Percentiles rank a stretch among this genome's conserved stretches.
These are phyloP conservation scores for Heliosperma pusillum DNA, from an alignment of 148 eudicot genomes.

Conservation along the genomic window DNA sequence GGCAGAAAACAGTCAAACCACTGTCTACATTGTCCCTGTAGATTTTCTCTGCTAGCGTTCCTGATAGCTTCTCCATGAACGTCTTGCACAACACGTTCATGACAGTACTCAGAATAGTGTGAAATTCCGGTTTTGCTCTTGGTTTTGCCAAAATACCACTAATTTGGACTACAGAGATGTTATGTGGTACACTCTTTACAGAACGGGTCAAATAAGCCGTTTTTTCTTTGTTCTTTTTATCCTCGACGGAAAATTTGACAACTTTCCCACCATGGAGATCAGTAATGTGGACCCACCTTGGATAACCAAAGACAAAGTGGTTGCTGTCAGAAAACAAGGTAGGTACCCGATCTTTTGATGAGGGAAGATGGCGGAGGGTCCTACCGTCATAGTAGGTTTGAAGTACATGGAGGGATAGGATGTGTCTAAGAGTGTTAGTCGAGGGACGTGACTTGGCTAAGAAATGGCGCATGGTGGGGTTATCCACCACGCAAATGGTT, in stretches of 20 bases:
- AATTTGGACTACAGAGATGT: slow-evolving; percentile 53
- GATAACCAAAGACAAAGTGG: slow-evolving; percentile 28
- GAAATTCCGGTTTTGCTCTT: neutral
- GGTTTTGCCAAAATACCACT: slow-evolving; percentile 22
- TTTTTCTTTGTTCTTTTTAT: neutral
- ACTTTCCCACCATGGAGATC: slow-evolving; percentile 45
- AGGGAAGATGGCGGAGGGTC: slow-evolving; percentile 49
- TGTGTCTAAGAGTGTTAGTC: slow-evolving; percentile 14
- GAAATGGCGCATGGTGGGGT: slow-evolving; percentile 13
- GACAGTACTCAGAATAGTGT: neutral
- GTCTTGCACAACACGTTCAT: slow-evolving; percentile 9
- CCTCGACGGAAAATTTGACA: slow-evolving; percentile 39
- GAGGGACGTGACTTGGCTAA: slow-evolving; percentile 10
- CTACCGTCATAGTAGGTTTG: slow-evolving; percentile 44
- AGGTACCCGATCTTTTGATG: slow-evolving; percentile 31
- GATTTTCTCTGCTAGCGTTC: slow-evolving; percentile 8
- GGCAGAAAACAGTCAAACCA: slow-evolving; percentile 16
- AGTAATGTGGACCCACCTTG: slow-evolving; percentile 53
- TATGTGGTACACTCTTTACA: slow-evolving; percentile 39
- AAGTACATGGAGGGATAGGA: slow-evolving; percentile 42
- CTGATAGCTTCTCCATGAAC: slow-evolving; percentile 7
- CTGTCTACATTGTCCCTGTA: neutral
- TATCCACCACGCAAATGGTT: slow-evolving; percentile 10
- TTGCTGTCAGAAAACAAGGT: slow-evolving; percentile 60
- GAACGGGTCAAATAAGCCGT: slow-evolving; percentile 31